A percentile compares a stretch with the other conserved stretches of the same genome.
Conservation (phyloP, 2,329 filamentous ascomycete species). For the Akanthomyces muscarius region DNA sequence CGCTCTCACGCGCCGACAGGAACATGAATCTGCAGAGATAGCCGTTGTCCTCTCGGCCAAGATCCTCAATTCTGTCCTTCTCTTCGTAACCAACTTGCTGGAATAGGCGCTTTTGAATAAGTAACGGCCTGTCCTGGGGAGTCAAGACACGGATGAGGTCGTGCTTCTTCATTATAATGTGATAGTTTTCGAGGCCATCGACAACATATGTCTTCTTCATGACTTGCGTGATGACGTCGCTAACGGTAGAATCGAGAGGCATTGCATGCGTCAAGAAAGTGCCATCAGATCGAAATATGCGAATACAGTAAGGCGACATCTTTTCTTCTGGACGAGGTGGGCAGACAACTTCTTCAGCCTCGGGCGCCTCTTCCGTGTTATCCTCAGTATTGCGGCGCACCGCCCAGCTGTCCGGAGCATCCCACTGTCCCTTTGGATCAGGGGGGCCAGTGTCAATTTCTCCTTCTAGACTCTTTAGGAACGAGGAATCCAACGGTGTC, state of each 20-base stretch:
- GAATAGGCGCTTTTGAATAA: constrained; percentile 86
- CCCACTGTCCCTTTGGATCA: constrained; percentile 66
- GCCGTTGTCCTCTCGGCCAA: constrained; percentile 94
- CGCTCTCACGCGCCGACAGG: constrained; percentile 80
- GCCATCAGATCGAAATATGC: constrained; percentile 88
- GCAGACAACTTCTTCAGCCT: constrained; percentile 65
- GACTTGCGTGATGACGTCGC: constrained; percentile 83
- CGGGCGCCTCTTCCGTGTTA: constrained; percentile 50
- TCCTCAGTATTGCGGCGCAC: constrained; percentile 73
- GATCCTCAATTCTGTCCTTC: constrained; percentile 82
- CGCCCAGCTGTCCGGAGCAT: constrained; percentile 94
- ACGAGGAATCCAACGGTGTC: constrained; percentile 63
- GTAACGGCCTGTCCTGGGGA: constrained; percentile 73
- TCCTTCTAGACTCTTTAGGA: constrained; percentile 42
- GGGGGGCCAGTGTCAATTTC: constrained; percentile 34
- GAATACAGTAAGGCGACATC: constrained; percentile 78
- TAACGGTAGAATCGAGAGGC: constrained; percentile 75
- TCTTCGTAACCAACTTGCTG: constrained; percentile 90
- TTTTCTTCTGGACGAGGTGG: constrained; percentile 71
- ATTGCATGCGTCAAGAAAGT: constrained; percentile 92
- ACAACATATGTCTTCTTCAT: constrained; percentile 92
- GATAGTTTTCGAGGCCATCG: constrained; percentile 88
- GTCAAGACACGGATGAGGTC: constrained; percentile 79
- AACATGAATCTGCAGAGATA: constrained; percentile 97
- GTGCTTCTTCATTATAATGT: constrained; percentile 92